Base-by-base conservation (phyloP, 1,284 basidiomycete species). In the Marasmius sp. region DNA sequence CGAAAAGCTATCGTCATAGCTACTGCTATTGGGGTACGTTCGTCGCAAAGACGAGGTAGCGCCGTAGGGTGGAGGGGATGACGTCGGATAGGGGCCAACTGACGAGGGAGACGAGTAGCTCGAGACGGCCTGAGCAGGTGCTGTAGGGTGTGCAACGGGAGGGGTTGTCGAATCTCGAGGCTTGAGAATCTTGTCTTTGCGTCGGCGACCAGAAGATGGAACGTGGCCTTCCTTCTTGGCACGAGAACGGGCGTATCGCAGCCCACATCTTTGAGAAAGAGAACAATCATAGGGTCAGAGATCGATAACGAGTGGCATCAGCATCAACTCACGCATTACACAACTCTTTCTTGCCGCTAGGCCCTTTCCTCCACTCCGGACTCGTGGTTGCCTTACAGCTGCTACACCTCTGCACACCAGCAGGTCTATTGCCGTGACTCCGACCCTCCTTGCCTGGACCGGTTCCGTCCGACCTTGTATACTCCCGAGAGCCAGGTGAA, bases 321-420 rank as follows among this genome's bases (percentile, higher is more conserved):
- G 61, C 27, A 27, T 61, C 57, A 59, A 84, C 91, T 81, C 76
- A 95, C 91, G 94, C 94, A 77, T 97, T 97, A 75, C 94, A 97
- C 52, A 97, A 79, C 73, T 95, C 92, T 78, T 96, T 96, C 74
- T 92, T 91, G 16, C 94, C 94, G 68, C 85, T 92, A 60, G 91
- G 91, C 16, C 91, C 94, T 74, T 97, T 95, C 69, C 95, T 82
- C 95, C 95, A 98, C 74, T 98, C 96, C 0, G 95, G 95, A 68
- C 92, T 94, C 58, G 89, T 87, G 12, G 87, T 91, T 22, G 83
- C 91, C 72, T 89, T 92, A 76, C 94, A 97, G 69, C 89, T 92
- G 14, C 89, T 84, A 75, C 94, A 97, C 66, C 85, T 85, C 57
- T 85, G 76, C 10, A 93, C 80, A 6, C 93, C 91, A 39, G 84